A percentile compares a stretch with the other conserved stretches of the same genome.
phyloP scores from a whole-genome alignment of 1,139 yeast species.

The Meyerozyma athensensis region DNA sequence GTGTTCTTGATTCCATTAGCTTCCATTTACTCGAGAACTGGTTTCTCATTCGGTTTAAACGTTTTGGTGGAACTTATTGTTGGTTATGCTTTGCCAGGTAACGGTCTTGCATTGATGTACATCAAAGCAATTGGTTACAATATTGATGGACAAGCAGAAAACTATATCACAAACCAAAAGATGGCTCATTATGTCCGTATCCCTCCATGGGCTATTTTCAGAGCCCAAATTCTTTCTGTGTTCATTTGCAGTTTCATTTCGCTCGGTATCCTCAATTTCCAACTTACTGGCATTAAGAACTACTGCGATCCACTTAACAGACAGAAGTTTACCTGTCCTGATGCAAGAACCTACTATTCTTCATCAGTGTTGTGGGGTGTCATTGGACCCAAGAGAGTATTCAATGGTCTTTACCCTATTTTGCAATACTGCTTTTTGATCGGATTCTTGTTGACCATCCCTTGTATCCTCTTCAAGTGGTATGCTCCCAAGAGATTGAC shows the following conservation, averaged over 20 bases:
- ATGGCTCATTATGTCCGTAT: conserved; percentile 56
- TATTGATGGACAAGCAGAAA: conserved; percentile 59
- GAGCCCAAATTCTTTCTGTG: conserved; percentile 50
- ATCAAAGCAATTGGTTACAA: conserved; percentile 57
- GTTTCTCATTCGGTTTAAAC: conserved; percentile 48
- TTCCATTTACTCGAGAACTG: conserved; percentile 49
- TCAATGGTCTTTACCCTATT: conserved; percentile 45
- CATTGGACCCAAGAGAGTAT: conserved; percentile 58
- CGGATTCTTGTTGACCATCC: conserved; percentile 44
- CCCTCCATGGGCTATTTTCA: conserved; percentile 59
- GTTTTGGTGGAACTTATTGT: conserved; percentile 57
- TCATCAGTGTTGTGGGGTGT: conserved; percentile 62
- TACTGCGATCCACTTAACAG: conserved; percentile 41
- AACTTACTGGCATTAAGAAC: conserved; percentile 39
- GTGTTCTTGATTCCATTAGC: conserved; percentile 50
- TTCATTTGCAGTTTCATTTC: conserved; percentile 43
- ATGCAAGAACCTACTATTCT: conserved; percentile 41
- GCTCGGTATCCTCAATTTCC: conserved; percentile 53
- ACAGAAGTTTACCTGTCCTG: conserved; percentile 46
- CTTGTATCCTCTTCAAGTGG: conserved; percentile 36
- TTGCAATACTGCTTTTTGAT: conserved; percentile 49
- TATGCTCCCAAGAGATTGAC: conserved; percentile 26
- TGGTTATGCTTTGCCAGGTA: conserved; percentile 63
- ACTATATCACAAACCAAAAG: conserved; percentile 52
- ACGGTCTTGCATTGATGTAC: conserved; percentile 55